These are phyloP conservation scores for Tolypocladium cylindrosporum DNA, from an alignment of 2,329 filamentous ascomycete species.

Conservation along the genomic window DNA sequence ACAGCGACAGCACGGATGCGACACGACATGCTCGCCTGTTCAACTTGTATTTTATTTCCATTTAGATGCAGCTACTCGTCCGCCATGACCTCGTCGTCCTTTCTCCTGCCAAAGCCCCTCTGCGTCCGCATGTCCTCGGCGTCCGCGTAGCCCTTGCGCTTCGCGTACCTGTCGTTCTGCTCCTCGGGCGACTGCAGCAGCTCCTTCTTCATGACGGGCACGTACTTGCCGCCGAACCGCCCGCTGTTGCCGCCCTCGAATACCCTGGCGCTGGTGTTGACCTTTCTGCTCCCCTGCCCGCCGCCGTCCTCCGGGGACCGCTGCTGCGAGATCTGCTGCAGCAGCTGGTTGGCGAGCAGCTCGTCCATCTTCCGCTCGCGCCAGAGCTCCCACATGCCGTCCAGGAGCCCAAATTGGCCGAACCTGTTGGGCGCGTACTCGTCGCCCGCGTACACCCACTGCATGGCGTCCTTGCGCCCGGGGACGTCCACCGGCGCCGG, in stretches of 20 bases:
- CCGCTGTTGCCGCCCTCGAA: slow-evolving; percentile 48
- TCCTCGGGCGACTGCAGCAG: slow-evolving; percentile 40
- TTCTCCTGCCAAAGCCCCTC: slow-evolving; percentile 20
- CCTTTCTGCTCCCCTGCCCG: slow-evolving; percentile 25
- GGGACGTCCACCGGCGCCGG: not conserved
- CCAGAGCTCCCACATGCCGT: slow-evolving; percentile 76
- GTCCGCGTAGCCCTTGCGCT: slow-evolving; percentile 45
- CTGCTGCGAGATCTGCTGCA: slow-evolving; percentile 48
- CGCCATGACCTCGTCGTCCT: slow-evolving; percentile 12
- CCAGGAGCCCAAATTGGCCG: slow-evolving; percentile 56
- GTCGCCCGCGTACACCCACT: slow-evolving; percentile 75
- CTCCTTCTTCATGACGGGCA: slow-evolving; percentile 42
- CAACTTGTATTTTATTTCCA: not conserved
- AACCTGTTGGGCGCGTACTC: slow-evolving; percentile 48
- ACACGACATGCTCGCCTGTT: not conserved
- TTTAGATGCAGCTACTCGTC: slow-evolving; percentile 8
- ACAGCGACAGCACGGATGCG: not conserved
- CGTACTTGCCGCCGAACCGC: slow-evolving; percentile 41
- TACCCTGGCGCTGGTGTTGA: slow-evolving; percentile 18
- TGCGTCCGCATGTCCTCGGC: slow-evolving; percentile 36
- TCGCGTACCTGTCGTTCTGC: slow-evolving; percentile 52
- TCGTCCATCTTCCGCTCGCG: slow-evolving; percentile 82
- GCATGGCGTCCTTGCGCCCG: slow-evolving; percentile 44
- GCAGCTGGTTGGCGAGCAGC: slow-evolving; percentile 63
- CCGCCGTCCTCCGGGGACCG: slow-evolving; percentile 20